These are phyloP conservation scores for Yarrowia keelungensis DNA, from an alignment of 805 yeast species.

Conservation along the genomic window DNA sequence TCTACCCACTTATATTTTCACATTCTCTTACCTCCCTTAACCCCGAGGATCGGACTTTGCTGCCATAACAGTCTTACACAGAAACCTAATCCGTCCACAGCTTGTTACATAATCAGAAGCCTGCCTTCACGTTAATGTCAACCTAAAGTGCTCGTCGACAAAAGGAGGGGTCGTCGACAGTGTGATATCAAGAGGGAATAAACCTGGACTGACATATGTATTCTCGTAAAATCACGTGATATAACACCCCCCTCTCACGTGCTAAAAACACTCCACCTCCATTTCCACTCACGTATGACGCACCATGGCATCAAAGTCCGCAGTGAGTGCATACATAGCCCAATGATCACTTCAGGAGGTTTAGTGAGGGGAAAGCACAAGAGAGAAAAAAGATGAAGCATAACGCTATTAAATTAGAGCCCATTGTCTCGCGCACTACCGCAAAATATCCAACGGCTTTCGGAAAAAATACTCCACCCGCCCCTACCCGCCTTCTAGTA, in stretches of 20 bases:
- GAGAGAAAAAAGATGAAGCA: too few relatives aligned
- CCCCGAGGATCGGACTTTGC: slow-evolving; percentile 4
- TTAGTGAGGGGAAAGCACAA: not conserved
- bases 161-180: too few relatives aligned
- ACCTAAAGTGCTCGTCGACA: not conserved
- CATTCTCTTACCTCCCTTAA: not conserved
- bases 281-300: not conserved
- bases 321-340: not conserved
- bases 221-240: too few relatives aligned
- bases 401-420: too few relatives aligned
- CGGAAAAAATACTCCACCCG: not conserved
- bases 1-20: not conserved
- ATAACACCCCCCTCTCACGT: too few relatives aligned
- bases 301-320: slow-evolving; percentile 3
- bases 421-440: too few relatives aligned
- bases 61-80: not conserved
- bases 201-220: too few relatives aligned
- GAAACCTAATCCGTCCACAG: slow-evolving; percentile 1
- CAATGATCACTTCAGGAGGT: not conserved
- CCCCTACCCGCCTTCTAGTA: slow-evolving; percentile 4
- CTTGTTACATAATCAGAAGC: slow-evolving; percentile 5
- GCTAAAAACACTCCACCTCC: too few relatives aligned
- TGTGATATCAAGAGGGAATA: too few relatives aligned
- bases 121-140: not conserved
- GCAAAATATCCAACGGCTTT: too few relatives aligned